Evolutionary conservation across 1,284 basidiomycete species (phyloP), one percentile per base, ranked within the genome.

Genomic region (Butyriboletus appendiculatus): DNA sequence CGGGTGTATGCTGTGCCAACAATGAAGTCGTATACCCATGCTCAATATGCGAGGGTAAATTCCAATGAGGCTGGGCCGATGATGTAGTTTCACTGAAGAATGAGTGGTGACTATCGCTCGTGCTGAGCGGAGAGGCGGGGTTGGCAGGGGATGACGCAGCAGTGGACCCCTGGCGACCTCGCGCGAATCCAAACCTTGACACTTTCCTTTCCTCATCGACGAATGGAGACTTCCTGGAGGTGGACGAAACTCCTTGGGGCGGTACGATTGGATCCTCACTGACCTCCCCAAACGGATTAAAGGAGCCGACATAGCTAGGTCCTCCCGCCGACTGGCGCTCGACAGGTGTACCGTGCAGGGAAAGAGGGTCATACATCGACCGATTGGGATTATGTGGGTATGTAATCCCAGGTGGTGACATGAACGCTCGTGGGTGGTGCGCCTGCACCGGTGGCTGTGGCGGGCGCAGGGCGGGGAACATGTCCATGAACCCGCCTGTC

Each of bases 131-230:
- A 16, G 85, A 84, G 22, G 84, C 67, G 5, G 78, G 74, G 53
- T 83, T 80, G 35, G 81, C 71, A 38, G 86, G 85, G 20, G 86
- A 88, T 14, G 84, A 81, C 3, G 83, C 66, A 44, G 76, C 65
- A 18, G 77, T 79, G 10, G 86, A 82, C 2, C 79, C 78, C 58
- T 85, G 87, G 42, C 82, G 79, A 16, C 85, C 86, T 22, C 89
- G 82, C 11, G 92, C 92, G 68, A 94, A 94, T 18, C 86, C 88
- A 71, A 94, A 94, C 20, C 92, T 80, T 8, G 91, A 93, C 37
- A 91, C 80, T 60, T 86, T 88, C 53, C 89, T 76, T 52, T 90
- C 88, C 48, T 90, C 88, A 14, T 81, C 60, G 4, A 74, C 71
- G 37, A 69, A 74, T 20, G 68, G 65, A 16, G 71, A 64, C 26